phyloP scores from a whole-genome alignment of 2,329 filamentous ascomycete genomes.

The Arthrobotrys entomopaga region DNA sequence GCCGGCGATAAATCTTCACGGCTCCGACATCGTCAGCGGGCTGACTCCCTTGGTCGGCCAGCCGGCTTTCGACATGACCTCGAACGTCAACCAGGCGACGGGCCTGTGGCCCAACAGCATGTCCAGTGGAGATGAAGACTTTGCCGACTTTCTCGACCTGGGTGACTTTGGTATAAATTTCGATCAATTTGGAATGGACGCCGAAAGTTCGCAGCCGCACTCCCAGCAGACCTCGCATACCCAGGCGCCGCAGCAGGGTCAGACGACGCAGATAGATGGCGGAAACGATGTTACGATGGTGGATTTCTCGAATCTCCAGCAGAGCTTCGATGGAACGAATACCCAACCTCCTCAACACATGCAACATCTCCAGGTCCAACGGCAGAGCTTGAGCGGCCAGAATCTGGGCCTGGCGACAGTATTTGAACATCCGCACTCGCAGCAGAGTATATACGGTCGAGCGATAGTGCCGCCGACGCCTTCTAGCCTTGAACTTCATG shows the following conservation, averaged over 20 bases:
- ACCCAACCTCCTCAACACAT: slow-evolving; percentile 38
- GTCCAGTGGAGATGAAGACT: slow-evolving; percentile 44
- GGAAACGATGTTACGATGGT: slow-evolving; percentile 49
- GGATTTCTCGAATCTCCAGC: slow-evolving; percentile 45
- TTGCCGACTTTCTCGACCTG: slow-evolving; percentile 52
- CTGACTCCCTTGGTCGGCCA: slow-evolving; percentile 35
- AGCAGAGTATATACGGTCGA: slow-evolving; percentile 35
- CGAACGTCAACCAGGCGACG: slow-evolving; percentile 34
- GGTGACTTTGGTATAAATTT: slow-evolving; percentile 52
- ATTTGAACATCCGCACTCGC: slow-evolving; percentile 41
- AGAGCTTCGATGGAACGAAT: slow-evolving; percentile 29
- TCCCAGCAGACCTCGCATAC: slow-evolving; percentile 18
- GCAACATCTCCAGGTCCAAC: slow-evolving; percentile 46
- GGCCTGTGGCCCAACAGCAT: slow-evolving; percentile 47
- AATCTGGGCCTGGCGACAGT: slow-evolving; percentile 47
- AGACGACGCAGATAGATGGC: slow-evolving; percentile 9
- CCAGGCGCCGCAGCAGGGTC: slow-evolving; percentile 23
- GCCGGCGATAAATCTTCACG: slow-evolving; percentile 19
- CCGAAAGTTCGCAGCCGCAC: slow-evolving; percentile 34
- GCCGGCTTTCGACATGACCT: slow-evolving; percentile 35
- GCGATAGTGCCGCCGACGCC: slow-evolving; percentile 78
- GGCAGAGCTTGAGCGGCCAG: slow-evolving; percentile 19
- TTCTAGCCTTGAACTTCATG: slow-evolving; percentile 79
- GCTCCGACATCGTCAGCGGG: slow-evolving; percentile 11
- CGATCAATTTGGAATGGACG: slow-evolving; percentile 46